These are phyloP conservation scores for Narthecium ossifragum DNA, from an alignment of 106 monocot species.

Conservation along the genomic window DNA sequence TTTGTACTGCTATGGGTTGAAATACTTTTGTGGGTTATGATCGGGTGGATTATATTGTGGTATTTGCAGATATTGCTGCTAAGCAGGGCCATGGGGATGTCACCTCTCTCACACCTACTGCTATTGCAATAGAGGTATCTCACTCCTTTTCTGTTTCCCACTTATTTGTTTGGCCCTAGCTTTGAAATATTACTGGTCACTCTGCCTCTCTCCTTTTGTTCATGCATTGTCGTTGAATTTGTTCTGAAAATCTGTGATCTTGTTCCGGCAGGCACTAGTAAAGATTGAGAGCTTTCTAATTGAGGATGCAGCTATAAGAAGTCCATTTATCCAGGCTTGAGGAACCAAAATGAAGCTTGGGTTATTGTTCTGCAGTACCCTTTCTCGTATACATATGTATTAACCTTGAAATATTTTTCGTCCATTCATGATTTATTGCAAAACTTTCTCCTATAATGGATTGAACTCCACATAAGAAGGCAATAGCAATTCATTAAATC, in stretches of 20 bases:
- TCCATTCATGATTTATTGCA: too few relatives aligned
- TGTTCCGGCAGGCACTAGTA: constrained; percentile 20
- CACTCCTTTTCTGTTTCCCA: neutral
- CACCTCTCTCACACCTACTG: constrained; percentile 51
- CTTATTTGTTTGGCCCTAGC: neutral
- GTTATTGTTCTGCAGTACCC: neutral
- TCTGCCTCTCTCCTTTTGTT: too few relatives aligned
- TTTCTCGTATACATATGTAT: too few relatives aligned
- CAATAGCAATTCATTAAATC: too few relatives aligned
- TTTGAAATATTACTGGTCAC: neutral
- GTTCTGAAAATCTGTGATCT: neutral
- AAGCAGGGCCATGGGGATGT: constrained; percentile 68
- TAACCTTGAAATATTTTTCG: too few relatives aligned
- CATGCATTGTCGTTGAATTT: neutral
- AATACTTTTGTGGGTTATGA: too few relatives aligned
- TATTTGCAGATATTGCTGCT: constrained; percentile 57
- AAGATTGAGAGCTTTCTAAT: constrained; percentile 28
- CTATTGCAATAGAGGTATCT: constrained; percentile 72
- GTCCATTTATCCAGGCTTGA: neutral
- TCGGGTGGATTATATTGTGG: too few relatives aligned
- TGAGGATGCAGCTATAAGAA: neutral
- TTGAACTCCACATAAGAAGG: too few relatives aligned
- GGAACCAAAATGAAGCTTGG: neutral
- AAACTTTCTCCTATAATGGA: too few relatives aligned
- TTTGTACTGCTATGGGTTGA: too few relatives aligned